Evolutionary conservation across 305 asterid species (phyloP).

Genomic region (Nicotiana rustica): DNA sequence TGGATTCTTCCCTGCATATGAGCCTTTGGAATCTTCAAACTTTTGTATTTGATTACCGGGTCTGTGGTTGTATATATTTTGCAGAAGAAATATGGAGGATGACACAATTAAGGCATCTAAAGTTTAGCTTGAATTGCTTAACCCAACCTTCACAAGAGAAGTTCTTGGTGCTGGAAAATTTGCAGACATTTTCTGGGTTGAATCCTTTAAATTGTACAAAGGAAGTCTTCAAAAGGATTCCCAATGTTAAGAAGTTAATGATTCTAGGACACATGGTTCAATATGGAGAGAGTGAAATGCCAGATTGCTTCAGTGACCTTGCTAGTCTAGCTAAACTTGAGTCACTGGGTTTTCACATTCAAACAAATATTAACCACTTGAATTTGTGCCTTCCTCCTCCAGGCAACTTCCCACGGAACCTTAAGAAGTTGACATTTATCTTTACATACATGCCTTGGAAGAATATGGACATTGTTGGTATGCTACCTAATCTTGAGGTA

Average conservation of each 20-base stretch:
- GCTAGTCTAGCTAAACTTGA: background rate
- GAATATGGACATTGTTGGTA: background rate
- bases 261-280: background rate
- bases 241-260: background rate
- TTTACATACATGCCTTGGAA: background rate
- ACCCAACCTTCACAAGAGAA: background rate
- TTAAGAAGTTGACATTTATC: background rate
- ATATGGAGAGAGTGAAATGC: background rate
- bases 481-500: slow-evolving; percentile 23
- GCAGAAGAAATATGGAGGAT: background rate
- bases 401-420: background rate
- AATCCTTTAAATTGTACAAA: background rate
- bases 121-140: background rate
- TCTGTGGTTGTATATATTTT: background rate
- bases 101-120: slow-evolving; percentile 9
- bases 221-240: background rate
- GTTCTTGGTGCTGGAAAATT: background rate
- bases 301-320: background rate
- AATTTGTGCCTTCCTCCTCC: background rate
- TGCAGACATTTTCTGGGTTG: background rate
- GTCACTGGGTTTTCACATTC: background rate
- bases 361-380: background rate
- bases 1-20: background rate
- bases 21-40: slow-evolving; percentile 1
- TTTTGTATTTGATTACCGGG: background rate